Conservation (phyloP, 1,284 basidiomycete genomes). For the Cutaneotrichosporon sp. region DNA sequence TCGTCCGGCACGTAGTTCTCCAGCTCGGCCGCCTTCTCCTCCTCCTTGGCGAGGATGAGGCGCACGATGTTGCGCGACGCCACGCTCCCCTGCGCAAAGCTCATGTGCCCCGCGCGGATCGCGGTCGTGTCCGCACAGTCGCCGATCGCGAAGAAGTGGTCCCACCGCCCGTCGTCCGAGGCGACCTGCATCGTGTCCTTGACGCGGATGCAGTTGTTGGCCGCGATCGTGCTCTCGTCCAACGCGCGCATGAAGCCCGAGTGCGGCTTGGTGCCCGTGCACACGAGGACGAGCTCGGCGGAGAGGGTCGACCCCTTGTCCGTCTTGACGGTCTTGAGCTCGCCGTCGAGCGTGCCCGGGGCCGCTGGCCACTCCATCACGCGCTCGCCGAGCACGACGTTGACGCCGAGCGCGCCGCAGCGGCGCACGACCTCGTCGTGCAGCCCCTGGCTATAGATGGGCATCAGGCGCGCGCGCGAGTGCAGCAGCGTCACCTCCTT, state of each 20-base stretch:
- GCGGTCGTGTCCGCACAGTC: constrained; percentile 54
- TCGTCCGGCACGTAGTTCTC: constrained; percentile 61
- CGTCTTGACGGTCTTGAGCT: constrained; percentile 58
- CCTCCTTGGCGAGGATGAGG: constrained; percentile 38
- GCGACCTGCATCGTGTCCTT: constrained; percentile 62
- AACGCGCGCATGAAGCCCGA: constrained; percentile 59
- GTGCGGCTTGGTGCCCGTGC: constrained; percentile 74
- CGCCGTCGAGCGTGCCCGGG: constrained; percentile 35
- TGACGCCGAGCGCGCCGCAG: constrained; percentile 51
- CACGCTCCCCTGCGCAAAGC: constrained; percentile 60
- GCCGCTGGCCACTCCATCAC: constrained; percentile 49
- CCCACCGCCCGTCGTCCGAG: not conserved
- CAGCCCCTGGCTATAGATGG: constrained; percentile 53
- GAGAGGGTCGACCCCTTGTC: constrained; percentile 63
- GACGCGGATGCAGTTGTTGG: constrained; percentile 59
- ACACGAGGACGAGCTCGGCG: constrained; percentile 69
- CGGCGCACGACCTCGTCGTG: constrained; percentile 50
- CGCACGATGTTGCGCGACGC: constrained; percentile 51
- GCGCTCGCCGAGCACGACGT: constrained; percentile 54
- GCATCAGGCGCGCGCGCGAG: constrained; percentile 55
- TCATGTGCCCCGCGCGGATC: constrained; percentile 66
- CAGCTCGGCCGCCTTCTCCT: constrained; percentile 45
- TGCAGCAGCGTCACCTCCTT: constrained; percentile 57
- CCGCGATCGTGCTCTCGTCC: constrained; percentile 53
- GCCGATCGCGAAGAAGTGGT: constrained; percentile 54